Conservation (phyloP, 495 filamentous ascomycete genomes). For the Hyphodiscus hymeniophilus region DNA sequence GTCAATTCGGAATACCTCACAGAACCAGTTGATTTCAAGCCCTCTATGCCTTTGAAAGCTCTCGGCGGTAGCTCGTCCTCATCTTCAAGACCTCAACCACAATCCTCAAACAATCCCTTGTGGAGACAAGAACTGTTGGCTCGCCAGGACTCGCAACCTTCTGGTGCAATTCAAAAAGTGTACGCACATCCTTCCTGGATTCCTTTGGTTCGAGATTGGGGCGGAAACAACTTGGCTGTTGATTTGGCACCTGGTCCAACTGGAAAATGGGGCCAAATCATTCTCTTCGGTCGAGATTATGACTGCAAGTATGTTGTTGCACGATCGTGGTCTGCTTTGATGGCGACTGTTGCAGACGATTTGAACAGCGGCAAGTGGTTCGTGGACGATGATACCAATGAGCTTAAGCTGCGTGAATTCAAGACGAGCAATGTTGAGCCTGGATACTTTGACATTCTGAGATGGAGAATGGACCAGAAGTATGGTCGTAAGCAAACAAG, state of each 20-base stretch:
- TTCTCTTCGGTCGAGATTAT: conserved; percentile 94
- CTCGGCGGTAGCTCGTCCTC: conserved; percentile 52
- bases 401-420: conserved; percentile 89
- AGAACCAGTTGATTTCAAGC: conserved; percentile 43
- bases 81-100: conserved; percentile 31
- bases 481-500: conserved; percentile 57
- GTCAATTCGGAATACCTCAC: conserved; percentile 85
- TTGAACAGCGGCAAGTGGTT: conserved; percentile 76
- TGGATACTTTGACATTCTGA: conserved; percentile 86
- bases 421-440: conserved; percentile 81
- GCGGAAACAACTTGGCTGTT: conserved; percentile 91
- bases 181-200: conserved; percentile 97
- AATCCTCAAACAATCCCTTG: conserved; percentile 43
- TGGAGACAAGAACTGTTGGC: conserved; percentile 84
- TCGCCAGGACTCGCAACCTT: conserved; percentile 82
- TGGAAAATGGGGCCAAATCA: conserved; percentile 92
- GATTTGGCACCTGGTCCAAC: conserved; percentile 88
- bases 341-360: conserved; percentile 85
- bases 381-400: conserved; percentile 84
- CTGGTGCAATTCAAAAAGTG: conserved; percentile 78
- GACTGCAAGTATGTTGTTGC: conserved; percentile 97
- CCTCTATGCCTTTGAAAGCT: conserved; percentile 55
- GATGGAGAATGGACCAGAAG: conserved; percentile 92
- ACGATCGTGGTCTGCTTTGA: conserved; percentile 82
- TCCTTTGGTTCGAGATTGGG: conserved; percentile 93